Evolutionary conservation across 75 land plant species (phyloP), one percentile per base, ranked within the genome.

Genomic region (Gnetum montanum): DNA sequence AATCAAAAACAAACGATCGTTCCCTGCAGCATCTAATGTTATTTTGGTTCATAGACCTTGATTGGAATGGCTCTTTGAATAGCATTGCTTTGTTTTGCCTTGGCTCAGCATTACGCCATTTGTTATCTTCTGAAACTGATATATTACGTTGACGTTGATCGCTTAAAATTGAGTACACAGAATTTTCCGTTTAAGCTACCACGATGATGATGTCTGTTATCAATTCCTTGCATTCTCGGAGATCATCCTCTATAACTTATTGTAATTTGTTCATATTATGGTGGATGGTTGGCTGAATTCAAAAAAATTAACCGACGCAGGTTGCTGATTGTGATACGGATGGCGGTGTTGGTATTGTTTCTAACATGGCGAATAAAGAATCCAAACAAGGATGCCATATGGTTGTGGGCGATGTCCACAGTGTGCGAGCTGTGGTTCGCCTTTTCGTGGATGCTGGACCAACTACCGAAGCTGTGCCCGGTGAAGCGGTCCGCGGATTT

Each of bases 341-440:
- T 92, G 52, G 68, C 74, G 31, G 77, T 43, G 2, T 59, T 93
- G 20, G 24, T 31, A 10, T 3, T 84, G 19, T 93, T 88, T 62
- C 72, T 93, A 10, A 1, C n/a, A 19, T 93, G 98, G 98, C 68
- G 98, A 28, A 44, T 88, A 0, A 46, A 43, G 52, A 71, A 93
- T 47, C 82, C 90, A 0, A 93, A 93, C 65, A 23, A 24, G 0
- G 90, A 88, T 26, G 98, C 98, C 3, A 60, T 85, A 71, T 82
- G 86, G 96, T 71, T 93, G 1, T 93, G 98, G 98, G 95, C 75
- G 0, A 58, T 89, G 76, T 93, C 98, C 1, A 68, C 80, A 29
- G 81, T 79, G 20, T 89, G 98, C 52, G 98, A 93, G 67, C 62
- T 84, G 24, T 93, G 98, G 98, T 93, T 93, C 54, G 86, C 96